These are phyloP conservation scores for Ophiocordyceps robertsii DNA, from an alignment of 2,329 filamentous ascomycete genomes.

Conservation along the genomic window DNA sequence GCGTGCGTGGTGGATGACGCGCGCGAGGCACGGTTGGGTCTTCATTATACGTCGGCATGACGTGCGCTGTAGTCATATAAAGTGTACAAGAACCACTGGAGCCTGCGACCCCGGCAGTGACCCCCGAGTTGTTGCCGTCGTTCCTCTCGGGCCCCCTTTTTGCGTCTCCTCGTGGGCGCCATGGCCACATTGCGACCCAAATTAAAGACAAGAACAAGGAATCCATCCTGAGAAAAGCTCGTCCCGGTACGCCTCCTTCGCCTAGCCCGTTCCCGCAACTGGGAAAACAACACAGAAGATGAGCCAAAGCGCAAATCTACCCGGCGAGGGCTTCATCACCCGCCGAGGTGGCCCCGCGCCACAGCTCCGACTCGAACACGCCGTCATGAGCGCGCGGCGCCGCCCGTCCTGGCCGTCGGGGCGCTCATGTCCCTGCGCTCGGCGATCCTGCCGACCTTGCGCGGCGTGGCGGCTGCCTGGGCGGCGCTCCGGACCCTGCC, in stretches of 20 bases:
- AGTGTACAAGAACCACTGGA: not conserved
- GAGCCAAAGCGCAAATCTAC: too few species aligned
- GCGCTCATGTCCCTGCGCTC: slow-evolving; percentile 35
- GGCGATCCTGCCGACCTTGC: slow-evolving; percentile 40
- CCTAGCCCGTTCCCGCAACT: not conserved
- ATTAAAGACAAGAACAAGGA: not conserved
- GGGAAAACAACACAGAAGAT: too few species aligned
- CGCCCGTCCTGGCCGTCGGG: slow-evolving; percentile 16
- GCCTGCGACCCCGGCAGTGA: too few species aligned
- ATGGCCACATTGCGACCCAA: too few species aligned
- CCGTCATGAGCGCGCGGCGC: not conserved
- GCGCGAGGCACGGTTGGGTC: not conserved
- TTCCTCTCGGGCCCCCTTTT: too few species aligned
- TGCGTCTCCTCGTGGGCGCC: too few species aligned
- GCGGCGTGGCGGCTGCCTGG: slow-evolving; percentile 42
- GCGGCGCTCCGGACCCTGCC: slow-evolving; percentile 58
- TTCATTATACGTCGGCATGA: not conserved
- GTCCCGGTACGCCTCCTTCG: not conserved
- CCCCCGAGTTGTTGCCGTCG: too few species aligned
- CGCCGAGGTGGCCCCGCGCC: too few species aligned
- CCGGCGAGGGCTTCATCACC: too few species aligned
- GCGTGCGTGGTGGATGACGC: too few species aligned
- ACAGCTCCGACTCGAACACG: too few species aligned
- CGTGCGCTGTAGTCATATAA: not conserved
- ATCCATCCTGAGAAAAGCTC: not conserved